A percentile compares a stretch with the other conserved stretches of the same genome.
Conservation (phyloP, 805 yeast genomes). For the Grigorovia yakushimaensis region DNA sequence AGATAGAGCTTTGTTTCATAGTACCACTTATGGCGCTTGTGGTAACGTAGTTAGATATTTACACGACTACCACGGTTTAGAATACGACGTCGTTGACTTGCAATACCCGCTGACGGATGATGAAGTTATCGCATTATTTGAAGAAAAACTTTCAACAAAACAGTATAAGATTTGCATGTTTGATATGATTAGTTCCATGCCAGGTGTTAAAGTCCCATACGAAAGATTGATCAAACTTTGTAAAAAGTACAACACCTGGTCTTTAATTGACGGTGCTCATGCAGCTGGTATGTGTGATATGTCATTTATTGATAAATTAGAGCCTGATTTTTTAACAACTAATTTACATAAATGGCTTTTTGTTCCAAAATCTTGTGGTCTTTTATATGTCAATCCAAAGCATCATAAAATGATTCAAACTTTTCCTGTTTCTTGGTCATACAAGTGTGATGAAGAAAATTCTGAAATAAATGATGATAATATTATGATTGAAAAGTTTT, state of each 20-base stretch:
- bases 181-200: conserved; percentile 55
- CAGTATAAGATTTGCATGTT: conserved; percentile 37
- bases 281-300: conserved; percentile 45
- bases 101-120: conserved; percentile 37
- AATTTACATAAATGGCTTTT: conserved; percentile 66
- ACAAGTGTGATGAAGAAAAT: background rate
- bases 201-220: conserved; percentile 52
- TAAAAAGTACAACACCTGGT: conserved; percentile 35
- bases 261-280: conserved; percentile 69
- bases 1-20: conserved; percentile 41
- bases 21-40: conserved; percentile 47
- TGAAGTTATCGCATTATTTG: conserved; percentile 31
- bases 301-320: conserved; percentile 30
- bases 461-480: conserved; percentile 1
- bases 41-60: conserved; percentile 40
- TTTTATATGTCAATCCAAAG: conserved; percentile 45
- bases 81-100: conserved; percentile 31
- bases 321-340: conserved; percentile 52
- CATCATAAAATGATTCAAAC: conserved; percentile 45
- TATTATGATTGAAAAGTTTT: conserved; percentile 30
- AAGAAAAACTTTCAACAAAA: conserved; percentile 19
- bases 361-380: conserved; percentile 49
- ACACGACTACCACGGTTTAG: conserved; percentile 26
- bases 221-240: conserved; percentile 38
- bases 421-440: conserved; percentile 45